phyloP scores from a whole-genome alignment of 2,329 filamentous ascomycete species.

The Juglanconis oblonga region DNA sequence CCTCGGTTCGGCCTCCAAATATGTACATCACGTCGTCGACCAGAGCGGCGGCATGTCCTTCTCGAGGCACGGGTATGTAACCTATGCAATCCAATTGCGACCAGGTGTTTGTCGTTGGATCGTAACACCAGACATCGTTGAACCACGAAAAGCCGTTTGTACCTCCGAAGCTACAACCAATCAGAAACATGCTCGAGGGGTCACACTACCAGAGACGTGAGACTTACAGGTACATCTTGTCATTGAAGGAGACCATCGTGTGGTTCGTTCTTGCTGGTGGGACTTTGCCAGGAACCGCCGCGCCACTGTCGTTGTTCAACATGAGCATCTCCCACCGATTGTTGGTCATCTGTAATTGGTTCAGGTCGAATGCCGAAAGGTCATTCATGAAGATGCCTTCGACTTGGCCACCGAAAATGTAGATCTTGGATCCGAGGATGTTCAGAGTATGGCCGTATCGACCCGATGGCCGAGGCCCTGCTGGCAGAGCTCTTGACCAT shows the following conservation, averaged over 20 bases:
- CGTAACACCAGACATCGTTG: slow-evolving; percentile 98
- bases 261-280: slow-evolving; percentile 94
- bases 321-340: slow-evolving; percentile 96
- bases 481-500: slow-evolving; percentile 92
- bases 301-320: slow-evolving; percentile 64
- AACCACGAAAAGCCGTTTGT: slow-evolving; percentile 97
- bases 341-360: slow-evolving; percentile 83
- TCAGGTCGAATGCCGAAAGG: slow-evolving; percentile 89
- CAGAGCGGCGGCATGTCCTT: slow-evolving; percentile 89
- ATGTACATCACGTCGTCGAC: slow-evolving; percentile 99
- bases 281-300: slow-evolving; percentile 59
- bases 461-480: slow-evolving; percentile 79
- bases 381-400: slow-evolving; percentile 99
- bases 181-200: slow-evolving; percentile 14
- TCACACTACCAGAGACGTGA: neutral
- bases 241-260: slow-evolving; percentile 84
- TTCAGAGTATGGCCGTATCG: slow-evolving; percentile 96
- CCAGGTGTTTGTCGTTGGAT: slow-evolving; percentile 81
- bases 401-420: slow-evolving; percentile 95
- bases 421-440: slow-evolving; percentile 94
- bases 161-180: slow-evolving; percentile 73
- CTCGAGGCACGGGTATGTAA: slow-evolving; percentile 89
- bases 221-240: slow-evolving; percentile 87
- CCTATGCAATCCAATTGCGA: slow-evolving; percentile 90
- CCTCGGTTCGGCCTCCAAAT: slow-evolving; percentile 92